A percentile compares a stretch with the other conserved stretches of the same genome.
phyloP scores from a whole-genome alignment of 371 early-diverging fungal species.

The Thermomucor indicae-seudaticae region DNA sequence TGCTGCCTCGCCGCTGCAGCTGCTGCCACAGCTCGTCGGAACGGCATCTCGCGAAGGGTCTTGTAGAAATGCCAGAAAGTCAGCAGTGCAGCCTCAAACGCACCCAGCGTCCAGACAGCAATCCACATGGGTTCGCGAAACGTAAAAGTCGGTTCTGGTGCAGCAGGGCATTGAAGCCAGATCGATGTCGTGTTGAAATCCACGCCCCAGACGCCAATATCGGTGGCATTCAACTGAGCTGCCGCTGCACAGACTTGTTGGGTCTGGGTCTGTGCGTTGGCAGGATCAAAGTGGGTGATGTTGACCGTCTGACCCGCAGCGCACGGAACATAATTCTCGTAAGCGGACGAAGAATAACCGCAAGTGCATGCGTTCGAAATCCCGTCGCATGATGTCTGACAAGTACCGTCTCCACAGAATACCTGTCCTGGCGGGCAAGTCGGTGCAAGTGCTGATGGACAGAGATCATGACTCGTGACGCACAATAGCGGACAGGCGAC shows the following conservation, averaged over 20 bases:
- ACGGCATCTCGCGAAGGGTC: conserved; percentile 28
- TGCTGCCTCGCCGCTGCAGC: conserved; percentile 29
- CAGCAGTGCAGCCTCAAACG: conserved; percentile 32
- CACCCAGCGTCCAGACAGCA: conserved; percentile 43
- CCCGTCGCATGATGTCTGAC: conserved; percentile 40
- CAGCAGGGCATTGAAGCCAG: conserved; percentile 53
- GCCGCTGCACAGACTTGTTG: conserved; percentile 39
- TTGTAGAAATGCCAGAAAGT: conserved; percentile 49
- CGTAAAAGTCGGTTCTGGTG: conserved; percentile 40
- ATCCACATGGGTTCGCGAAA: conserved; percentile 59
- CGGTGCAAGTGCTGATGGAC: conserved; percentile 35
- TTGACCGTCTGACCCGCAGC: conserved; percentile 40
- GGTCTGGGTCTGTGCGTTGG: conserved; percentile 40
- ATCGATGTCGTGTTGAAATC: conserved; percentile 12
- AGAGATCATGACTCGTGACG: conserved; percentile 32
- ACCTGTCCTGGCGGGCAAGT: conserved; percentile 39
- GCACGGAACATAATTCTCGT: conserved; percentile 35
- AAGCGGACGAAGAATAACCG: conserved; percentile 18
- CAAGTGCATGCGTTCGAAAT: conserved; percentile 42
- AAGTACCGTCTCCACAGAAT: conserved; percentile 57
- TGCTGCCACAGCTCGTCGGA: conserved; percentile 29
- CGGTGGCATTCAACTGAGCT: conserved; percentile 10
- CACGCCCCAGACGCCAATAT: conserved; percentile 31
- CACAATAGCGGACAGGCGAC: conserved; percentile 50
- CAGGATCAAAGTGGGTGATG: conserved; percentile 46